Evolutionary conservation across 2,329 filamentous ascomycete genomes (phyloP).

Genomic region (Ascochyta rabiei): DNA sequence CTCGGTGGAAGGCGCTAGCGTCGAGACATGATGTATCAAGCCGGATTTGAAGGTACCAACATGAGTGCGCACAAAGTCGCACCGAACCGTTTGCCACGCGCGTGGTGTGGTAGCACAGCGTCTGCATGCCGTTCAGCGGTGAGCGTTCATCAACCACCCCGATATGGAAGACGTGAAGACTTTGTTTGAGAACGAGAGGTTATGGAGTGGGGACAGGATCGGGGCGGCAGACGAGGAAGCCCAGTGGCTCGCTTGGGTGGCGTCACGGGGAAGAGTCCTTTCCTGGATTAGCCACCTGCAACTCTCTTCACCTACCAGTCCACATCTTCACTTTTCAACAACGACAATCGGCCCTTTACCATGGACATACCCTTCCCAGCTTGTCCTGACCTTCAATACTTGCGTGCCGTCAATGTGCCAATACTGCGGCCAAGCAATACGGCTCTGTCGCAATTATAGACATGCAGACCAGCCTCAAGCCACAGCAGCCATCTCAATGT

Average conservation of each 20-base stretch:
- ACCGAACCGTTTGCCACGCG: constrained; percentile 1
- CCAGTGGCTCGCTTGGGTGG: constrained; percentile 7
- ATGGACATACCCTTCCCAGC: neutral
- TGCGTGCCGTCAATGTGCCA: neutral
- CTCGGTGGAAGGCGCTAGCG: constrained; percentile 14
- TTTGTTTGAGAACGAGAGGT: neutral
- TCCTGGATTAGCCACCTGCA: constrained; percentile 8
- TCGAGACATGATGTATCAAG: neutral
- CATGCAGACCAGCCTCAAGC: neutral
- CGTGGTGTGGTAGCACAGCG: constrained; percentile 7
- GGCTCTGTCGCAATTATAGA: constrained; percentile 8
- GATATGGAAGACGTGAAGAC: neutral
- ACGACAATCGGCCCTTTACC: constrained; percentile 3
- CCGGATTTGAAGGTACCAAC: neutral
- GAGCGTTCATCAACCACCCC: neutral
- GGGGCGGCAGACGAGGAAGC: neutral
- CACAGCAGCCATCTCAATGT: constrained; percentile 1
- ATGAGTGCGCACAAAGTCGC: neutral
- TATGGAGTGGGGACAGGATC: constrained; percentile 1
- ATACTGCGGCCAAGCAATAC: neutral
- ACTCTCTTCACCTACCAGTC: constrained; percentile 1
- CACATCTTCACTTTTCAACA: constrained; percentile 2
- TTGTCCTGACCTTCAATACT: neutral
- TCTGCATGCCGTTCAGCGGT: constrained; percentile 11
- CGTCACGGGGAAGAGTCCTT: constrained; percentile 1